These are phyloP conservation scores for Telopea speciosissima DNA, from an alignment of 177 flowering plant genomes.

Conservation along the genomic window DNA sequence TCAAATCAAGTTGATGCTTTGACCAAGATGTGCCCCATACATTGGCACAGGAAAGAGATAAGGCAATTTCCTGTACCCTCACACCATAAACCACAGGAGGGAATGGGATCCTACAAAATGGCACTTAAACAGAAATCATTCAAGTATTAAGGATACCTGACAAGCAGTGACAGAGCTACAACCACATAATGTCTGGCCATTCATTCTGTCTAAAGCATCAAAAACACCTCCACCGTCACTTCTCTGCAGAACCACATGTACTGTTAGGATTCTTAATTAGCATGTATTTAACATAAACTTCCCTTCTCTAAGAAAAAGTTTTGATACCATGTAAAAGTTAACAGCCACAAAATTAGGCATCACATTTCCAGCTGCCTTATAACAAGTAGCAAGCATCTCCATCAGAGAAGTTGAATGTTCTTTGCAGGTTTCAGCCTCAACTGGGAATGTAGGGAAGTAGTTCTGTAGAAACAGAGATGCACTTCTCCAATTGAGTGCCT, in stretches of 20 bases:
- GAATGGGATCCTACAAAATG: neutral
- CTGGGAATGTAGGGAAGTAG: slow-evolving; percentile 84
- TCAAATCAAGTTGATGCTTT: neutral
- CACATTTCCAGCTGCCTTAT: slow-evolving; percentile 66
- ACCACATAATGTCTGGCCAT: slow-evolving; percentile 80
- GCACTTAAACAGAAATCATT: neutral
- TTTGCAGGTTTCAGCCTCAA: slow-evolving; percentile 67
- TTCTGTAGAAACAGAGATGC: slow-evolving; percentile 77
- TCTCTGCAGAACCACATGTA: slow-evolving; percentile 57
- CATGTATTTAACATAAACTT: neutral
- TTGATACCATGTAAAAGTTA: slow-evolving; percentile 90
- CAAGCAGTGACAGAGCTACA: slow-evolving; percentile 72
- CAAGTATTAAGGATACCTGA: slow-evolving; percentile 49
- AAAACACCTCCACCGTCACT: slow-evolving; percentile 96
- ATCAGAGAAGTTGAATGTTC: slow-evolving; percentile 74
- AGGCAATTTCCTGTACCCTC: neutral
- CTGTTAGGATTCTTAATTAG: slow-evolving; percentile 8
- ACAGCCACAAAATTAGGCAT: slow-evolving; percentile 94
- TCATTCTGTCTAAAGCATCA: slow-evolving; percentile 77
- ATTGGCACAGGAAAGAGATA: neutral
- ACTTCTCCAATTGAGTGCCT: slow-evolving; percentile 57
- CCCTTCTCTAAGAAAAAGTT: neutral
- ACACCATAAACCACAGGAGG: slow-evolving; percentile 2
- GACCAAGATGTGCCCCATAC: neutral
- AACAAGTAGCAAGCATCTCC: slow-evolving; percentile 77